phyloP scores from a whole-genome alignment of 805 yeast species.

The Zygosaccharomyces lentus region DNA sequence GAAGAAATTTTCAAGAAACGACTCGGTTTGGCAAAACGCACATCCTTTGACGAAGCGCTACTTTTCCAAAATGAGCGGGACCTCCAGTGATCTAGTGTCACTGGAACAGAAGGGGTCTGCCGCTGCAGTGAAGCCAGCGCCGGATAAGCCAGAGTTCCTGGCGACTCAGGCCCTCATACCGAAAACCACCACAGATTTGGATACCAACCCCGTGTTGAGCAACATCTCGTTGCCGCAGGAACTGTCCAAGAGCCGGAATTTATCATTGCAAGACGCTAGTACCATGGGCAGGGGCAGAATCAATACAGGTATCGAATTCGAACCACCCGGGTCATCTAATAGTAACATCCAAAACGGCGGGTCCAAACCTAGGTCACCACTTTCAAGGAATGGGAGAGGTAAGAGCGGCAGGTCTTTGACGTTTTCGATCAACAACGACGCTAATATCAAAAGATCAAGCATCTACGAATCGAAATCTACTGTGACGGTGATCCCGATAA shows the following conservation, averaged over 20 bases:
- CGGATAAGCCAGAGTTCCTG: conserved; percentile 23
- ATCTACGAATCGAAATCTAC: conserved; percentile 34
- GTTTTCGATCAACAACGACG: conserved; percentile 24
- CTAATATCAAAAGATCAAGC: conserved; percentile 32
- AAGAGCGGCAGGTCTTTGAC: conserved; percentile 15
- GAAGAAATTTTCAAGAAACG: no score
- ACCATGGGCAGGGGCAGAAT: not conserved
- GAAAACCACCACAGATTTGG: conserved; percentile 31
- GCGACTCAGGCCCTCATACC: conserved; percentile 24
- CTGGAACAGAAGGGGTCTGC: conserved; percentile 4
- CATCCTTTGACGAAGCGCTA: no score
- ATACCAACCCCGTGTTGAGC: conserved; percentile 31
- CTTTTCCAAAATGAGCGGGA: not conserved
- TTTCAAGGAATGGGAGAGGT: conserved; percentile 1
- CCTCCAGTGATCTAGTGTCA: conserved; percentile 4
- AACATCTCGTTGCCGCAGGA: conserved; percentile 23
- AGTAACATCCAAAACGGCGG: not conserved
- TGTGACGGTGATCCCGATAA: conserved; percentile 33
- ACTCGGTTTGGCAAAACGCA: no score
- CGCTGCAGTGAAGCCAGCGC: conserved; percentile 6
- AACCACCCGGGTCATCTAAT: not conserved
- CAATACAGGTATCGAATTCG: not conserved
- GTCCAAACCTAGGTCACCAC: not conserved
- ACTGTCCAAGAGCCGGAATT: not conserved
- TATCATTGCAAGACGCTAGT: not conserved